Conservation (phyloP, 1,284 basidiomycete genomes). For the Paramarasmius palmivorus region DNA sequence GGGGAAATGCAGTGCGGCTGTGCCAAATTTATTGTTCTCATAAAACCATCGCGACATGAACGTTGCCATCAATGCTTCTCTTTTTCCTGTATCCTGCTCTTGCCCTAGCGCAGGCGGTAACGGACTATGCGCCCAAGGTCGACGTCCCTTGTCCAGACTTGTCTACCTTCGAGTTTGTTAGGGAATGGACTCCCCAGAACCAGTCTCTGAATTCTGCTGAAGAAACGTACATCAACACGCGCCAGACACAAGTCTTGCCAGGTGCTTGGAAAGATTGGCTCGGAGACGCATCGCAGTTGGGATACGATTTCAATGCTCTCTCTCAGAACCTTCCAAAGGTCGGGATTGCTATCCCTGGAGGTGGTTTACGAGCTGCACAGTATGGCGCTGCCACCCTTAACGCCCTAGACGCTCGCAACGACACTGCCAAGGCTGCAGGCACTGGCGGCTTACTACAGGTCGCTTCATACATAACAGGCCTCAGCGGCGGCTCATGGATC, state of each 20-base stretch:
- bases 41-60: neutral
- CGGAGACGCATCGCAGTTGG: slow-evolving; percentile 49
- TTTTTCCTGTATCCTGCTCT: neutral
- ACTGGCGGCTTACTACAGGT: slow-evolving; percentile 71
- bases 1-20: neutral
- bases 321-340: slow-evolving; percentile 45
- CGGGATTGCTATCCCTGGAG: slow-evolving; percentile 60
- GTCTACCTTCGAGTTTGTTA: slow-evolving; percentile 46
- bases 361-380: slow-evolving; percentile 58
- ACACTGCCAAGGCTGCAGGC: slow-evolving; percentile 50
- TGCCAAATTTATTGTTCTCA: no score
- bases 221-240: slow-evolving; percentile 42
- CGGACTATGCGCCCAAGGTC: slow-evolving; percentile 51
- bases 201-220: slow-evolving; percentile 55
- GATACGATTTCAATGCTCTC: slow-evolving; percentile 50
- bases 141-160: slow-evolving; percentile 52
- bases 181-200: slow-evolving; percentile 49
- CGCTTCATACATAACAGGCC: slow-evolving; percentile 57
- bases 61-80: slow-evolving; percentile 9
- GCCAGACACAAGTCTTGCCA: slow-evolving; percentile 41
- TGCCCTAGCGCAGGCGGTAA: slow-evolving; percentile 21
- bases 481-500: slow-evolving; percentile 72
- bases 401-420: slow-evolving; percentile 61
- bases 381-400: slow-evolving; percentile 60
- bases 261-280: slow-evolving; percentile 61